These are phyloP conservation scores for Chalciporus piperatus DNA, from an alignment of 768 basidiomycete species.

Conservation along the genomic window DNA sequence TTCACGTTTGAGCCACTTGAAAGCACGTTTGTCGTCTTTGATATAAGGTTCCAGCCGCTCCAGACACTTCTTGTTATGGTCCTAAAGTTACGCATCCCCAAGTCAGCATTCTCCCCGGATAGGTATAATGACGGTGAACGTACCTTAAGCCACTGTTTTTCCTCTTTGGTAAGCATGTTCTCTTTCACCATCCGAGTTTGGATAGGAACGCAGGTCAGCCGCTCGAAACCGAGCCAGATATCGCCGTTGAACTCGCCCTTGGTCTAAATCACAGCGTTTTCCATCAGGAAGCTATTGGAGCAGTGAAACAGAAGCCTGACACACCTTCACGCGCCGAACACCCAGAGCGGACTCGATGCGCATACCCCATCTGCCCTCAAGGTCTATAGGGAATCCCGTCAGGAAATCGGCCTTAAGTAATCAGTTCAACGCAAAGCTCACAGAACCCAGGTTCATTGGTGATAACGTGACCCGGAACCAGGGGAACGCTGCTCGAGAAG, in stretches of 20 bases:
- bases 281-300: conserved; percentile 5
- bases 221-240: conserved; percentile 87
- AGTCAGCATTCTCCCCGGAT: background rate
- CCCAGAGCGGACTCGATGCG: conserved; percentile 86
- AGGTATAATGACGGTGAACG: conserved; percentile 17
- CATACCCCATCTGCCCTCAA: conserved; percentile 81
- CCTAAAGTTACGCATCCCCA: conserved; percentile 39
- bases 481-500: conserved; percentile 65
- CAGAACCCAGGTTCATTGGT: conserved; percentile 96
- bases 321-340: conserved; percentile 59
- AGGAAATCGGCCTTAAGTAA: conserved; percentile 14
- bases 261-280: conserved; percentile 43
- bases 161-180: conserved; percentile 77
- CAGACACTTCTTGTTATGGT: conserved; percentile 76
- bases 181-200: conserved; percentile 88
- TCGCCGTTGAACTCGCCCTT: conserved; percentile 68
- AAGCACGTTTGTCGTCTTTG: conserved; percentile 75
- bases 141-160: conserved; percentile 84
- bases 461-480: conserved; percentile 84
- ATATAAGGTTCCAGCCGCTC: conserved; percentile 63
- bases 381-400: conserved; percentile 43
- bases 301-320: conserved; percentile 10
- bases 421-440: conserved; percentile 38
- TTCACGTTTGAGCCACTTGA: conserved; percentile 78
- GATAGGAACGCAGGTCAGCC: conserved; percentile 92